Evolutionary conservation across 2,329 filamentous ascomycete species (phyloP).

Genomic region (Ceratocystis alfenasii): DNA sequence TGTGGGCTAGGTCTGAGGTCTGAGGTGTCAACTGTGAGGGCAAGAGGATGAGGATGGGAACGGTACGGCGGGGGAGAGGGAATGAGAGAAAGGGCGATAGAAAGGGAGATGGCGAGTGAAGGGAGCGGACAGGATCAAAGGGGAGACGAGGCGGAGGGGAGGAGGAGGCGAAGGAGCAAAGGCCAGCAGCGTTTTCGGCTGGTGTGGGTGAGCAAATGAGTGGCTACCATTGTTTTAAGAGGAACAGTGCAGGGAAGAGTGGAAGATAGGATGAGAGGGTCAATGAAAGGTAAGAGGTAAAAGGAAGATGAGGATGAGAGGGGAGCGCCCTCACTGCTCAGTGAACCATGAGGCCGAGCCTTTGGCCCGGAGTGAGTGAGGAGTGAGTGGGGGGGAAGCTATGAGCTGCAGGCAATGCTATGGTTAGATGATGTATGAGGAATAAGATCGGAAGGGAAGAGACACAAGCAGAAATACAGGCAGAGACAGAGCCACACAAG

Average conservation of each 20-base stretch:
- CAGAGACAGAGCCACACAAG: neutral
- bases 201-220: neutral
- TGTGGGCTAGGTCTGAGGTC: too few relatives aligned
- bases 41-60: neutral
- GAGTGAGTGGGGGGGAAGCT: neutral
- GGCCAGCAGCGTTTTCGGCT: neutral
- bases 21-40: neutral
- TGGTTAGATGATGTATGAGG: neutral
- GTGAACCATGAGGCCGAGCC: slow-evolving; percentile 6
- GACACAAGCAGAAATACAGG: neutral
- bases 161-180: neutral
- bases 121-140: neutral
- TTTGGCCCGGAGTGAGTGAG: slow-evolving; percentile 4
- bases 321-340: neutral
- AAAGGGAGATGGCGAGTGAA: neutral
- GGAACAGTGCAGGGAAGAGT: neutral
- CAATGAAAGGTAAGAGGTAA: neutral
- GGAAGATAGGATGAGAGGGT: neutral
- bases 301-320: neutral
- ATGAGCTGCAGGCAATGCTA: too few relatives aligned
- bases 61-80: neutral
- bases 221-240: neutral
- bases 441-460: neutral
- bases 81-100: neutral
- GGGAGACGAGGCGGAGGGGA: neutral